Conservation (phyloP, 2,329 filamentous ascomycete species). For the Sporothrix humicola region DNA sequence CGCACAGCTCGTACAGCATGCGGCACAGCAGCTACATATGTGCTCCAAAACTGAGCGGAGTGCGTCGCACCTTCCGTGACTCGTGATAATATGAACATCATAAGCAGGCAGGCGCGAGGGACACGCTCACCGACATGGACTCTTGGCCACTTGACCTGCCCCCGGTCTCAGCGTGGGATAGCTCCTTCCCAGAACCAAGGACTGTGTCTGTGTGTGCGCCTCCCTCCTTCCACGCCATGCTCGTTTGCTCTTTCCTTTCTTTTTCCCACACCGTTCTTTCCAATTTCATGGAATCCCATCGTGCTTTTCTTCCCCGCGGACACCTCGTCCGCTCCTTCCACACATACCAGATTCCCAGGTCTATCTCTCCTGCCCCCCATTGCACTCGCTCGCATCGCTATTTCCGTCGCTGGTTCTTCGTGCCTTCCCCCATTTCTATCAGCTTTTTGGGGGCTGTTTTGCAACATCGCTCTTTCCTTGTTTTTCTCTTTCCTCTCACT, state of each 20-base stretch:
- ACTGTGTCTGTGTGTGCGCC: neutral
- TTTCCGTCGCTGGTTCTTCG: neutral
- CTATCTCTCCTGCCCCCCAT: too few species aligned
- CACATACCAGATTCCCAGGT: too few species aligned
- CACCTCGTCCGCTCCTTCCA: slow-evolving; percentile 1
- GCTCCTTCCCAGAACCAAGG: slow-evolving; percentile 21
- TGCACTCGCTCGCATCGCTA: too few species aligned
- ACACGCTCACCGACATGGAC: slow-evolving; percentile 8
- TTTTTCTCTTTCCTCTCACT: neutral
- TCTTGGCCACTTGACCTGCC: neutral
- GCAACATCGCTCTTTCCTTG: neutral
- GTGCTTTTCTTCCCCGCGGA: neutral
- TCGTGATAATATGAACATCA: neutral
- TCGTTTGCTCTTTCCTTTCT: slow-evolving; percentile 21
- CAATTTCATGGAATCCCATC: neutral
- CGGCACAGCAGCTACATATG: neutral
- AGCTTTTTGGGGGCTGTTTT: too few species aligned
- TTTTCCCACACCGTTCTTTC: slow-evolving; percentile 25
- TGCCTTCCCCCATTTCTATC: neutral
- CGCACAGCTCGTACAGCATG: neutral
- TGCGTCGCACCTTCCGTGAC: neutral
- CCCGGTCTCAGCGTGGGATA: slow-evolving; percentile 1
- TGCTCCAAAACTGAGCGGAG: neutral
- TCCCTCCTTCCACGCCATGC: neutral
- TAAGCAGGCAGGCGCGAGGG: neutral